phyloP scores from a whole-genome alignment of 2,329 filamentous ascomycete genomes.

The Lanzia echinophila region DNA sequence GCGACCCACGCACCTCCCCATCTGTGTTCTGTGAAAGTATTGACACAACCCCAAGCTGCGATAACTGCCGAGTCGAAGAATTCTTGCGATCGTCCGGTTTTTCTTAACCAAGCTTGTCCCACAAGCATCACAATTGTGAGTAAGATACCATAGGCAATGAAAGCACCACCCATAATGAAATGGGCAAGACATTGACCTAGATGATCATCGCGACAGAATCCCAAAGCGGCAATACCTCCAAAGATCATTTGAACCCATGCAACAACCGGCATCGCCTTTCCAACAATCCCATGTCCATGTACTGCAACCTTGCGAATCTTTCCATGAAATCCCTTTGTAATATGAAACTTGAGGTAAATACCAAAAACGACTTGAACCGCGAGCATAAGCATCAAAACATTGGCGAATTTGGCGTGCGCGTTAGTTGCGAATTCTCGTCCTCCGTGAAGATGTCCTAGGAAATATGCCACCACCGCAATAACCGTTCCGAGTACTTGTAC shows the following conservation, averaged over 20 bases:
- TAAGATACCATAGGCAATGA: constrained; percentile 87
- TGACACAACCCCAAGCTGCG: constrained; percentile 91
- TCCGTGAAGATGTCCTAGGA: constrained; percentile 84
- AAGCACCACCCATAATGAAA: constrained; percentile 98
- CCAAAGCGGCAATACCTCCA: constrained; percentile 84
- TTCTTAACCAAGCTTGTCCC: constrained; percentile 79
- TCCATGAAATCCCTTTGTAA: constrained; percentile 76
- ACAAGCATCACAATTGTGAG: constrained; percentile 81
- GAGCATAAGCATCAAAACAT: constrained; percentile 72
- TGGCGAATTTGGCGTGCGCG: constrained; percentile 75
- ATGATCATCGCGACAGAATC: constrained; percentile 90
- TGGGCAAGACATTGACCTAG: constrained; percentile 88
- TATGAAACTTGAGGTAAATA: constrained; percentile 80
- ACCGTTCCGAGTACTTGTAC: constrained; percentile 68
- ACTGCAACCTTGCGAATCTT: constrained; percentile 68
- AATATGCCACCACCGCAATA: constrained; percentile 77
- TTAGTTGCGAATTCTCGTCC: constrained; percentile 81
- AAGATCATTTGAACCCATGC: constrained; percentile 95
- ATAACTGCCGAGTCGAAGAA: constrained; percentile 94
- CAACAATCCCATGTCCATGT: constrained; percentile 69
- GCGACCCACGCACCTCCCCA: constrained; percentile 86
- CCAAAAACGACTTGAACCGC: constrained; percentile 72
- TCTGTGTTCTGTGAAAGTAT: constrained; percentile 94
- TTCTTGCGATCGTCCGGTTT: constrained; percentile 82
- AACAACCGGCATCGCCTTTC: constrained; percentile 79